These are phyloP conservation scores for Phaffomyces thermotolerans DNA, from an alignment of 805 yeast species.

Conservation along the genomic window DNA sequence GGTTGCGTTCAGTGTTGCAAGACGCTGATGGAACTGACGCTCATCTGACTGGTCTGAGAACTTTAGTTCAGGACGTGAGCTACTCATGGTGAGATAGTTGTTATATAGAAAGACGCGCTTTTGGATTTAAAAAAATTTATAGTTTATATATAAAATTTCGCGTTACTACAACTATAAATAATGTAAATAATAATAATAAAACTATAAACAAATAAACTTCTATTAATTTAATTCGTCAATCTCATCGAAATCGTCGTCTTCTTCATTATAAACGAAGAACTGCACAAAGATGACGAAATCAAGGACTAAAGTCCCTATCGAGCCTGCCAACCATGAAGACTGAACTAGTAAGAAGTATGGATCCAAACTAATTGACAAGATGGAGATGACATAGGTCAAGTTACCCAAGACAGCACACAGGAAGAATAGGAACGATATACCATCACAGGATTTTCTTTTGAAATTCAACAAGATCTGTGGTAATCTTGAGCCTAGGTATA, in stretches of 20 bases:
- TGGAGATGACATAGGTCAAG: constrained; percentile 81
- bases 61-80: constrained; percentile 47
- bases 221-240: too few species aligned
- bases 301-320: constrained; percentile 76
- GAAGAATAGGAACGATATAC: constrained; percentile 88
- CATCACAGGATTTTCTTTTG: constrained; percentile 87
- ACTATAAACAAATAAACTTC: too few species aligned
- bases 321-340: constrained; percentile 89
- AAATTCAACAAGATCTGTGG: constrained; percentile 88
- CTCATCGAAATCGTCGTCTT: background rate
- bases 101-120: too few species aligned
- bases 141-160: too few species aligned
- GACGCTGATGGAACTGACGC: constrained; percentile 41
- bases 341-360: constrained; percentile 68
- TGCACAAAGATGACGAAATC: constrained; percentile 83
- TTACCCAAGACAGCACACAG: constrained; percentile 94
- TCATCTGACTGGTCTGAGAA: constrained; percentile 48
- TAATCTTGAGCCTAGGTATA: constrained; percentile 80
- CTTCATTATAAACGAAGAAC: constrained; percentile 57
- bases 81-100: constrained; percentile 7
- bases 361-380: constrained; percentile 67
- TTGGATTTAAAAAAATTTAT: too few species aligned
- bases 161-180: too few species aligned
- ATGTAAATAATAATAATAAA: too few species aligned
- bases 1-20: constrained; percentile 39